These are phyloP conservation scores for Prunus armeniaca DNA, from an alignment of 306 rosid genomes.

Conservation along the genomic window DNA sequence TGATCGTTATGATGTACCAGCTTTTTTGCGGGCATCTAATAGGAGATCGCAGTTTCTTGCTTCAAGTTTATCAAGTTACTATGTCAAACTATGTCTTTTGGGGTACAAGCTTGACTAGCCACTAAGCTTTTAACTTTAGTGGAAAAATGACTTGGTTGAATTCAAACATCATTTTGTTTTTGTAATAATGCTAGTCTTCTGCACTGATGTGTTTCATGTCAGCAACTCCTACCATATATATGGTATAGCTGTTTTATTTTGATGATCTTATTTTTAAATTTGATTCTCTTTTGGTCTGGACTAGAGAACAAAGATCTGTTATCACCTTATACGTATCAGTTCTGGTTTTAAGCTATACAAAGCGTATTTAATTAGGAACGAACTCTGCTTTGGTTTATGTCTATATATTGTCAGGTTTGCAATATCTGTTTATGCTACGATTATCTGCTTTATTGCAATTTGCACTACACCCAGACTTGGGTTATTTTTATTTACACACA, in stretches of 20 bases:
- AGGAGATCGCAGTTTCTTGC: background rate
- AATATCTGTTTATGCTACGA: background rate
- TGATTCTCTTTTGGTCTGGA: background rate
- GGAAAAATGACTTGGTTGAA: background rate
- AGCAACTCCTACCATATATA: too few relatives aligned
- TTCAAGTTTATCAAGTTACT: background rate
- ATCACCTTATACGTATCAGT: background rate
- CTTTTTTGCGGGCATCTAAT: background rate
- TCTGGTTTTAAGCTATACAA: background rate
- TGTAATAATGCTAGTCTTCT: background rate
- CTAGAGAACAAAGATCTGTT: background rate
- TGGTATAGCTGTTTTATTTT: too few relatives aligned
- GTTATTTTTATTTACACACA: background rate
- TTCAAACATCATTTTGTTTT: background rate
- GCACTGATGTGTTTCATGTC: too few relatives aligned
- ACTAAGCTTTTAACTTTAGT: background rate
- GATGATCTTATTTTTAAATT: too few relatives aligned
- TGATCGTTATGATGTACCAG: background rate
- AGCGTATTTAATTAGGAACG: background rate
- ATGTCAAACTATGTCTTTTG: background rate
- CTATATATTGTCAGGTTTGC: background rate
- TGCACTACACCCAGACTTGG: background rate
- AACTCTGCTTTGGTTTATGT: background rate
- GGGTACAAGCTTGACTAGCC: background rate
- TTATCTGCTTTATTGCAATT: background rate